Base-by-base conservation (phyloP, 805 yeast species). In the Pichia gijzeniarum region DNA sequence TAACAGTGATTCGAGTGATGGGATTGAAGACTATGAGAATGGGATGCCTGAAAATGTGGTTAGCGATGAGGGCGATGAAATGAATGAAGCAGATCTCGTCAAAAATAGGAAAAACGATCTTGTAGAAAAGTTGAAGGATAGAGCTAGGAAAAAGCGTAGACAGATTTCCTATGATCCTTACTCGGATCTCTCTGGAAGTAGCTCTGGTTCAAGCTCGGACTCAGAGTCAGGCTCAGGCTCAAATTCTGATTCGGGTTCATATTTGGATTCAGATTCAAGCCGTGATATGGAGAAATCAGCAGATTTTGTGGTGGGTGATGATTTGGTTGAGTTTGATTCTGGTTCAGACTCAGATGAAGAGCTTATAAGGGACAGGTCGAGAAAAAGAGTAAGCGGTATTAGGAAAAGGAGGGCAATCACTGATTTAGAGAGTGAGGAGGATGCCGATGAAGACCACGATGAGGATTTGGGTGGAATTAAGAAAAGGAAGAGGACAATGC, bases 241-340 rank as follows among this genome's bases (percentile, higher is more conserved):
- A 25, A 36, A 38, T 3, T 36, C 32, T 12, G 40, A 34, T 5
- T 6, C 35, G 27, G 27, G 35, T 12, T 19, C 40, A 17, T 22
- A 4, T 2, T 31, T 18, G 4, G 35, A 27, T 12, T 2, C 28
- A 19, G 34, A 40, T 14, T 28, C 43, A 27, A 8, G 25, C 5
- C 10, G 16, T 30, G n/a, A 25, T 30, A 9, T 12, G 22, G 33
- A 27, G 4, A 19, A 9, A 5, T 28, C 36, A 7, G 16, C 17
- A 10, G 5, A 35, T n/a, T 41, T 41, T 35, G 20, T 41, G 27
- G 44, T 13, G n/a, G 19, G 17, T 16, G 38, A 43, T 33, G 41
- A 43, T 31, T 17, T 30, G 2, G 21, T 43, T 5, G 42, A 36
- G 17, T 43, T 19, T 43, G 48, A 44, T 5, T 34, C 37, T 8